phyloP scores from a whole-genome alignment of 768 basidiomycete species.

The Scleroderma citrinum region DNA sequence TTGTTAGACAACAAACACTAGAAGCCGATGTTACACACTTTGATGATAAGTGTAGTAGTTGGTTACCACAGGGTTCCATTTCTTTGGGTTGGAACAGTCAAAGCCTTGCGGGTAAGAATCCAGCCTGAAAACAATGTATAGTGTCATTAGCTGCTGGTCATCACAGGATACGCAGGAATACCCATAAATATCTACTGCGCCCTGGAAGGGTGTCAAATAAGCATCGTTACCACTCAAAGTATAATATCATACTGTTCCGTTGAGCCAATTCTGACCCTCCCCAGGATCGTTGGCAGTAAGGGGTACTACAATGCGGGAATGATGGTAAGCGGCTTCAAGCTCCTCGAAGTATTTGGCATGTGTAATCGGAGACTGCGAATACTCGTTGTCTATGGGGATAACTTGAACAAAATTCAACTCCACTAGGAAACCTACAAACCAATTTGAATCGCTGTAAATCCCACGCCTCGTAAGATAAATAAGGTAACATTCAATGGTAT shows the following conservation, averaged over 20 bases:
- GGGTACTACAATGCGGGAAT: constrained; percentile 58
- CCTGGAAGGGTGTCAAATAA: constrained; percentile 29
- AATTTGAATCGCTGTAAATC: constrained; percentile 44
- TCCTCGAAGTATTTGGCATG: constrained; percentile 56
- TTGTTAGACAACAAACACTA: constrained; percentile 15
- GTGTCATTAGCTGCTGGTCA: not conserved
- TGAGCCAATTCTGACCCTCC: constrained; percentile 54
- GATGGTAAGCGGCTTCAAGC: constrained; percentile 49
- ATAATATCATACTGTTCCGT: constrained; percentile 49
- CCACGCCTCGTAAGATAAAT: constrained; percentile 2
- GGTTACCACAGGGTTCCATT: constrained; percentile 59
- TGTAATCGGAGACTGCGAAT: constrained; percentile 42
- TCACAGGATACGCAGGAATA: constrained; percentile 19
- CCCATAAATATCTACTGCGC: constrained; percentile 69
- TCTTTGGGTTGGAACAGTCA: constrained; percentile 68
- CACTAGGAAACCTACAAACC: constrained; percentile 30
- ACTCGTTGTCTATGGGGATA: constrained; percentile 61
- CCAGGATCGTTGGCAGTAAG: constrained; percentile 72
- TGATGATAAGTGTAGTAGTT: constrained; percentile 63
- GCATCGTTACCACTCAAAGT: not conserved
- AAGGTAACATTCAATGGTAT: not conserved
- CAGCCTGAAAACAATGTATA: constrained; percentile 28
- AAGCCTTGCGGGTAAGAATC: constrained; percentile 77
- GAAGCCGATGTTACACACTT: constrained; percentile 11
- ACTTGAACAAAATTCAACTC: not conserved